Evolutionary conservation across 148 eudicot genomes (phyloP).

Genomic region (Heliamphora exappendiculata): DNA sequence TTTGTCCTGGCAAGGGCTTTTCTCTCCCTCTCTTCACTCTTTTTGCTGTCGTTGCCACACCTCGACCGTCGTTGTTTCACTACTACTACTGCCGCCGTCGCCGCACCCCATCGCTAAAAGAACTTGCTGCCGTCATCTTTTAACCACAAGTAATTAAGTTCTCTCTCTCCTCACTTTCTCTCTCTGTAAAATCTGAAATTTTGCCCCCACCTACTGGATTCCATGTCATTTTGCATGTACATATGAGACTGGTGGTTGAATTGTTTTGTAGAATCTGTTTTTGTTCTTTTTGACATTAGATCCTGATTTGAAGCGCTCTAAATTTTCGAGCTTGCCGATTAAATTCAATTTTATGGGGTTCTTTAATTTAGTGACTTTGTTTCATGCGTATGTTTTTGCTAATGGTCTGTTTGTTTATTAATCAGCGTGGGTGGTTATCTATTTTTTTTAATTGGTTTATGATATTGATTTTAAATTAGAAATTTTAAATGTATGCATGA

Average conservation of each 20-base stretch:
- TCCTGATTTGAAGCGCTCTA: slow-evolving; percentile 4
- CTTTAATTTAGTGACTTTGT: background rate
- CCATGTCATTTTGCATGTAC: background rate
- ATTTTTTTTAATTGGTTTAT: too few species aligned
- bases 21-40: too few species aligned
- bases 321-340: slow-evolving; percentile 2
- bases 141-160: slow-evolving; percentile 48
- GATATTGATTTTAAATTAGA: too few species aligned
- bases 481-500: too few species aligned
- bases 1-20: too few species aligned
- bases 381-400: background rate
- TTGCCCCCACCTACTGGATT: background rate
- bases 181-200: slow-evolving; percentile 10
- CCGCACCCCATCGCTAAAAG: too few species aligned
- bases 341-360: background rate
- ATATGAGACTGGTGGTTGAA: background rate
- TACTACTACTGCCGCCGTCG: too few species aligned
- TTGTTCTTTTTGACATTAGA: slow-evolving; percentile 11
- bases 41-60: too few species aligned
- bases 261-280: background rate
- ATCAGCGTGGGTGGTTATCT: background rate
- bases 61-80: too few species aligned
- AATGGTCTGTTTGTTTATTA: background rate
- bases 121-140: too few species aligned
- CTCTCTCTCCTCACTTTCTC: slow-evolving; percentile 20